Evolutionary conservation across 176 grass and related monocot genomes (phyloP), one percentile per base, ranked within the genome.

Genomic region (Metroxylon sagu): DNA sequence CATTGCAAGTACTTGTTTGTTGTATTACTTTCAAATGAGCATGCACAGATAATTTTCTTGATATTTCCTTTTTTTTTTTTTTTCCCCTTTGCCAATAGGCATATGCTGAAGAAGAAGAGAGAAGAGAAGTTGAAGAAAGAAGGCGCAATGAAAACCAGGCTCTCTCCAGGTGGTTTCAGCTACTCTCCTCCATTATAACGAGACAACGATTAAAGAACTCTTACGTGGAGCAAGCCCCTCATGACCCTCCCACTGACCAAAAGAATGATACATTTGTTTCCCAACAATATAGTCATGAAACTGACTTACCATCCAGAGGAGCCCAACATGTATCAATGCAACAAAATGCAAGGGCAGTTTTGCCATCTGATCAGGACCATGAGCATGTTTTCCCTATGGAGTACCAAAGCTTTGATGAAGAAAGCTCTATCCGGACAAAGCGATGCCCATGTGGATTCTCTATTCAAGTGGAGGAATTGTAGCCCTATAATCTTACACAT

Each of bases 111-210:
- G 80, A 73, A 72, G 81, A 92, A 65, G 83, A 88, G 50, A 76
- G 54, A 49, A 80, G 87, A 85, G 66, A 71, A 57, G 67, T 48
- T 6, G 67, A 54, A 18, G 84, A 92, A 67, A 88, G 58, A 63
- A 83, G 81, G 73, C 78, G 75, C 25, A 76, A 83, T 4, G 84
- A 83, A 72, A 74, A 59, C 54, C 87, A 88, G 49, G 93, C 81
- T 76, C 87, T 96, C 1, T 77, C 78, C 8, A 88, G 87, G 59
- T 97, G 87, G 93, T 92, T 85, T 83, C 87, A 92, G 64, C 73
- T 97, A 6, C 83, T 97, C 16, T 83, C 74, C 60, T 97, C 93
- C 26, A 76, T 97, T 53, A 70, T 77, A 53, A 91, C 81, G 6
- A 85, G 84, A 70, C 81, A 97, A 26, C 59, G 81, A 15, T 66